phyloP scores from a whole-genome alignment of 1,284 basidiomycete genomes.

The Pseudomicrostroma phylloplanum region DNA sequence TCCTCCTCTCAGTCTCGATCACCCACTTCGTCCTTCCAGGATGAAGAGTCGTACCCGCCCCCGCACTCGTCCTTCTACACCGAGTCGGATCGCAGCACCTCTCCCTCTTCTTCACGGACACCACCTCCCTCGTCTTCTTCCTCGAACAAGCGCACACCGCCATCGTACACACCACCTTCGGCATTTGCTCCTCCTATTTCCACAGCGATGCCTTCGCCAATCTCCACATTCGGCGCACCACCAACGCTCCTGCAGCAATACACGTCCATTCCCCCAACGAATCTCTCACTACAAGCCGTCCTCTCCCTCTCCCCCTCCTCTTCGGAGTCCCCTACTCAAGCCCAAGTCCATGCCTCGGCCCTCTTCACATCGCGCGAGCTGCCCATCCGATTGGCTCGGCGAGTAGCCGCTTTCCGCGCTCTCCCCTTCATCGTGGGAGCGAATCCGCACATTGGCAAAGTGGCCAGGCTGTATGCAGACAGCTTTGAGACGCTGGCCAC shows the following conservation, averaged over 20 bases:
- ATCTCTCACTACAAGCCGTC: constrained; percentile 39
- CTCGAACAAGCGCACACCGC: too few relatives aligned
- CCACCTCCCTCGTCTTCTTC: neutral
- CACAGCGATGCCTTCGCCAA: constrained; percentile 11
- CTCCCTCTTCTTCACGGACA: neutral
- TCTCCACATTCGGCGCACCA: constrained; percentile 40
- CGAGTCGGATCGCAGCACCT: neutral
- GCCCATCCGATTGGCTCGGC: constrained; percentile 45
- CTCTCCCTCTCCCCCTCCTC: constrained; percentile 39
- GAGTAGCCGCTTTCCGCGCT: constrained; percentile 44
- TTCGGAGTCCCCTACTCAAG: constrained; percentile 26
- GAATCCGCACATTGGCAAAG: constrained; percentile 75
- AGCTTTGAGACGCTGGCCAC: constrained; percentile 68
- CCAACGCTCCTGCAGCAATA: constrained; percentile 35
- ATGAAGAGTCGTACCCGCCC: constrained; percentile 2
- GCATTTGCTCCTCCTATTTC: neutral
- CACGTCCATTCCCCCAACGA: constrained; percentile 35
- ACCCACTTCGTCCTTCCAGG: neutral
- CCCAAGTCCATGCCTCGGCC: constrained; percentile 41
- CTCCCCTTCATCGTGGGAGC: constrained; percentile 68
- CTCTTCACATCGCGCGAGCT: constrained; percentile 43
- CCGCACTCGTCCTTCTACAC: neutral
- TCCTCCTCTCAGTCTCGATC: too few relatives aligned
- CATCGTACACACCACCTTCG: too few relatives aligned
- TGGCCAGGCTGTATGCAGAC: constrained; percentile 66